Conservation (phyloP, 768 basidiomycete genomes). For the Punctularia strigosozonata region DNA sequence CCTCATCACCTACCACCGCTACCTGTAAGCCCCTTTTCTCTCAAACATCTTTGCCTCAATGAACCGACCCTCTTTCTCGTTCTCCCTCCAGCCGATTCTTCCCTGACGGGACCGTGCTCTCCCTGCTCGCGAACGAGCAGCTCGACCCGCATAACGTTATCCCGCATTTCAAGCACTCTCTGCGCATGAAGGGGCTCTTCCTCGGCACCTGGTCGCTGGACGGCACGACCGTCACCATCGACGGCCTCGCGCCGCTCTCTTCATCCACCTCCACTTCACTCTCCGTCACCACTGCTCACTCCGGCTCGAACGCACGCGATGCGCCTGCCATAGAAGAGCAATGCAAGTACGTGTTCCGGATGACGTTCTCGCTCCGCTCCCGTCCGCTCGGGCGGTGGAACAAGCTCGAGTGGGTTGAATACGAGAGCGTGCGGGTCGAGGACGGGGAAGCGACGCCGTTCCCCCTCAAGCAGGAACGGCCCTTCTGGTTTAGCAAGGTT, state of each 20-base stretch:
- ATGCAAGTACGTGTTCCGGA: conserved; percentile 58
- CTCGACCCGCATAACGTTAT: conserved; percentile 58
- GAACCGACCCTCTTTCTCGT: conserved; percentile 4
- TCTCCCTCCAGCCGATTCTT: conserved; percentile 59
- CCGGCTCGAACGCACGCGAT: conserved; percentile 9
- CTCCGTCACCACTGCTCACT: conserved; percentile 3
- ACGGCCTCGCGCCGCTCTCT: conserved; percentile 46
- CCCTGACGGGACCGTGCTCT: conserved; percentile 77
- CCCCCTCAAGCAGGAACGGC: conserved; percentile 68
- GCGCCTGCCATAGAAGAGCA: conserved; percentile 4
- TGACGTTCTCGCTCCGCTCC: conserved; percentile 60
- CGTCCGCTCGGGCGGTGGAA: conserved; percentile 81
- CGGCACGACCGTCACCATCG: conserved; percentile 47
- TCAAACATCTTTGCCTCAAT: background rate
- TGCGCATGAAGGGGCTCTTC: conserved; percentile 71
- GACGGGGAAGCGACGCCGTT: conserved; percentile 64
- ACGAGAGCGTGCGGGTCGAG: conserved; percentile 66
- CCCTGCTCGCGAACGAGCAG: conserved; percentile 76
- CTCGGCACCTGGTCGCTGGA: conserved; percentile 64
- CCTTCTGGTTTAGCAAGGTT: conserved; percentile 94
- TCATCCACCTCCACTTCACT: conserved; percentile 2
- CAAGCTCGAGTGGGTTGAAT: conserved; percentile 60
- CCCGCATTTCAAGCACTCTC: conserved; percentile 59
- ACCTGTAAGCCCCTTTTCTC: conserved; percentile 44
- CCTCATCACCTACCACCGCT: conserved; percentile 87